Evolutionary conservation across 306 rosid species (phyloP).

Genomic region (Neltuma alba): DNA sequence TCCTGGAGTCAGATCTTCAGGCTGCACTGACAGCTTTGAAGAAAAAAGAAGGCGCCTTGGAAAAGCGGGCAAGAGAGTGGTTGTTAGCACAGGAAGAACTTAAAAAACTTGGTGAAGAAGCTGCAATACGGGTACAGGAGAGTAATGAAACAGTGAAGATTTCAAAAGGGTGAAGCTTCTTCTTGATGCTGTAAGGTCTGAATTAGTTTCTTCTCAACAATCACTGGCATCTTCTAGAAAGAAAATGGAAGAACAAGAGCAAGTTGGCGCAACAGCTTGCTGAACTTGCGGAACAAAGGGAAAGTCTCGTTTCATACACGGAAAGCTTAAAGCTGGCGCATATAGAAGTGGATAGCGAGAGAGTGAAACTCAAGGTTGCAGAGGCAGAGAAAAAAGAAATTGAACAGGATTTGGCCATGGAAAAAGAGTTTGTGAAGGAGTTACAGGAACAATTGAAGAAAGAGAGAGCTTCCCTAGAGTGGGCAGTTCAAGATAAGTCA

Average conservation of each 20-base stretch:
- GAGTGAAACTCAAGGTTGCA: constrained; percentile 59
- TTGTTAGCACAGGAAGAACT: constrained; percentile 78
- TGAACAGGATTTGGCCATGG: constrained; percentile 57
- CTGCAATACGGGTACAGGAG: constrained; percentile 56
- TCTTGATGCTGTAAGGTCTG: constrained; percentile 72
- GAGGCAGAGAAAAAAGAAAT: constrained; percentile 72
- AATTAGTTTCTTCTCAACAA: constrained; percentile 87
- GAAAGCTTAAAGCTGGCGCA: constrained; percentile 67
- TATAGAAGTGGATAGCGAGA: constrained; percentile 76
- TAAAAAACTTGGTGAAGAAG: constrained; percentile 61
- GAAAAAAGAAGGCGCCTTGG: constrained; percentile 82
- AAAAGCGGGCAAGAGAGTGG: constrained; percentile 79
- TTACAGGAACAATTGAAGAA: constrained; percentile 69
- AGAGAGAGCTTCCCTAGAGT: constrained; percentile 64
- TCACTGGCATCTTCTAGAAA: constrained; percentile 65
- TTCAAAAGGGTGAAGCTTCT: constrained; percentile 74
- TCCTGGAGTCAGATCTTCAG: constrained; percentile 69
- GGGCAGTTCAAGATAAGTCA: constrained; percentile 61
- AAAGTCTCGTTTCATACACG: constrained; percentile 63
- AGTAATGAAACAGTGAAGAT: constrained; percentile 55
- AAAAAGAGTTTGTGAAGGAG: constrained; percentile 63
- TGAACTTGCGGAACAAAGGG: constrained; percentile 75
- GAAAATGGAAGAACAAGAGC: constrained; percentile 76
- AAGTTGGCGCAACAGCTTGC: constrained; percentile 56
- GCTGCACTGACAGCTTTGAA: constrained; percentile 66